Evolutionary conservation across 257 asterid genomes (phyloP), one percentile per base, ranked within the genome.

Genomic region (Gentiana dahurica): DNA sequence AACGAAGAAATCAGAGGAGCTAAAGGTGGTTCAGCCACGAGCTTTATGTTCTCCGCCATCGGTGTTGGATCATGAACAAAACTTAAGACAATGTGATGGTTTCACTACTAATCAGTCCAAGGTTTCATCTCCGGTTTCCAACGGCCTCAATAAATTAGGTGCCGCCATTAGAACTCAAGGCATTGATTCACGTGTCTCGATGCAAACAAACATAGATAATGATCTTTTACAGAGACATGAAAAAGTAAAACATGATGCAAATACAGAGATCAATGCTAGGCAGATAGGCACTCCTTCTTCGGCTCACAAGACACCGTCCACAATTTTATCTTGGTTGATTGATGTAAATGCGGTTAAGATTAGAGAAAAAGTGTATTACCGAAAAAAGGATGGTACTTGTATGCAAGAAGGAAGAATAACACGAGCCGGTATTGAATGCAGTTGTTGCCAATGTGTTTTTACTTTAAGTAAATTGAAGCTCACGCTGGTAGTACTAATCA

Each of bases 351-450:
- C 83, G 56, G 78, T 88, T 68, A 61, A 73, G 69, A 93, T 94
- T 7, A 65, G 86, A 76, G 65, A 71, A 46, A 85, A 72, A 72
- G 99, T 88, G 62, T 75, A 63, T 5, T 92, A 86, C 65, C 70
- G 80, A 8, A 63, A 61, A 59, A 77, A 69, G 50, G 73, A 63
- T 59, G 77, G 78, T 6, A 41, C 12, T 34, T 50, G 58, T 11
- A 62, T 65, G 71, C 73, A 68, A 58, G 89, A 88, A 68, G 99
- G 99, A 24, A 68, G 73, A 60, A 71, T 83, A 75, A 76, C 85
- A 56, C 94, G 95, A 51, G 88, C 83, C 36, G 99, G 99, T 63
- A 92, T 92, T 67, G 77, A 77, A 65, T 92, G 99, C 63, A 55
- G 59, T 60, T 92, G 99, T 62, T 92, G 97, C 58, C 79, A 73